These are phyloP conservation scores for Picea glauca DNA, from an alignment of 75 land plant species.

Conservation along the genomic window DNA sequence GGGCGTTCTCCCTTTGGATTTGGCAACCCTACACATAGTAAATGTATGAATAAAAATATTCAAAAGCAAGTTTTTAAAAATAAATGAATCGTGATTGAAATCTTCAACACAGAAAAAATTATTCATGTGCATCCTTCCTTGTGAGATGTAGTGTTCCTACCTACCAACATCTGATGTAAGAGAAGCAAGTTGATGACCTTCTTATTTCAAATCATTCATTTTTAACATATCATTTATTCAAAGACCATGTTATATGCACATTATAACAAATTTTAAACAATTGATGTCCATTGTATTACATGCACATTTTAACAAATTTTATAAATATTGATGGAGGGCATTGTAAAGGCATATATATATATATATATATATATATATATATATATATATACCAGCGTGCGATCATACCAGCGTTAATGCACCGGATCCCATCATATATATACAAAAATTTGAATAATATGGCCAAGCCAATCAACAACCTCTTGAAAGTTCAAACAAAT, in stretches of 20 bases:
- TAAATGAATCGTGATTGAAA: neutral
- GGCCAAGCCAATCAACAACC: too few relatives aligned
- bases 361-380: too few relatives aligned
- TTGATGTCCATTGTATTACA: too few relatives aligned
- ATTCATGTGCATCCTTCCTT: slow-evolving; percentile 40
- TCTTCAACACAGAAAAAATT: neutral
- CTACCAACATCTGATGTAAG: slow-evolving; percentile 88
- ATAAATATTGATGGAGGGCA: too few relatives aligned
- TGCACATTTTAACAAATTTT: too few relatives aligned
- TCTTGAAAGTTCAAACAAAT: too few relatives aligned
- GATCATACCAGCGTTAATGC: too few relatives aligned
- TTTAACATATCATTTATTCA: slow-evolving; percentile 91
- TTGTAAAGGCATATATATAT: too few relatives aligned
- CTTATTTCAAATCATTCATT: slow-evolving; percentile 70
- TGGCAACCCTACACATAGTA: slow-evolving; percentile 70
- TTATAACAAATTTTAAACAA: too few relatives aligned
- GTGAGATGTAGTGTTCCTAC: slow-evolving; percentile 81
- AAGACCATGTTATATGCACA: neutral
- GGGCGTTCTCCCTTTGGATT: slow-evolving; percentile 91
- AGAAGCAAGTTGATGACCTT: slow-evolving; percentile 52
- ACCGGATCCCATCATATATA: too few relatives aligned
- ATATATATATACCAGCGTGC: too few relatives aligned
- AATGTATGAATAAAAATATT: neutral
- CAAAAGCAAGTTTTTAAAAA: neutral
- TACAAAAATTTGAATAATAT: too few relatives aligned